Conservation (phyloP, 208 protist species). For the Leishmania mexicana region DNA sequence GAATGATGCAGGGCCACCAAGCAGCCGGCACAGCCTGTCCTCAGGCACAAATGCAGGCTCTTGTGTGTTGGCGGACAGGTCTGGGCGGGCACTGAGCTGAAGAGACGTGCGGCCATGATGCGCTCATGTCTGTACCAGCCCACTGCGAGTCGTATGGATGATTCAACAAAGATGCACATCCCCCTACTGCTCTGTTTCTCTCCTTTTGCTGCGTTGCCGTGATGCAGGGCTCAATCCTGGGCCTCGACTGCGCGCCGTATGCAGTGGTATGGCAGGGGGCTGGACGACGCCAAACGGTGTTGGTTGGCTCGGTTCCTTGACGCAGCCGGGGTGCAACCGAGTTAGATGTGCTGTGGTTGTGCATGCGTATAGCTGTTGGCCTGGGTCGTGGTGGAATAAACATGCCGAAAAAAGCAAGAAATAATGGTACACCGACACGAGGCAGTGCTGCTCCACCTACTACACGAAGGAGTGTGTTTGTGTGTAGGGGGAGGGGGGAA, state of each 20-base stretch:
- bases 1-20: not conserved
- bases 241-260: not conserved
- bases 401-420: not conserved
- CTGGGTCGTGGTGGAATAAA: not conserved
- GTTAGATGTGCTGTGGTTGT: not conserved
- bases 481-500: too few relatives aligned
- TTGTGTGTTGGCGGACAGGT: not conserved
- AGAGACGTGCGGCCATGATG: not conserved
- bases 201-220: not conserved
- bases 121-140: not conserved
- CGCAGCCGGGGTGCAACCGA: not conserved
- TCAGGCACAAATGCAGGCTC: not conserved
- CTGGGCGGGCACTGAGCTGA: too few relatives aligned
- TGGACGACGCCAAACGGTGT: not conserved
- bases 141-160: not conserved
- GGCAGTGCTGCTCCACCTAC: too few relatives aligned
- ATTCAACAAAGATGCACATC: not conserved
- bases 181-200: not conserved
- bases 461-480: not conserved
- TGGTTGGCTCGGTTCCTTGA: not conserved
- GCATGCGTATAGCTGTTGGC: not conserved
- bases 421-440: not conserved
- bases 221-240: not conserved
- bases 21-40: not conserved
- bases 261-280: not conserved